phyloP scores from a whole-genome alignment of 495 filamentous ascomycete species.

The Hamigera avellanea region DNA sequence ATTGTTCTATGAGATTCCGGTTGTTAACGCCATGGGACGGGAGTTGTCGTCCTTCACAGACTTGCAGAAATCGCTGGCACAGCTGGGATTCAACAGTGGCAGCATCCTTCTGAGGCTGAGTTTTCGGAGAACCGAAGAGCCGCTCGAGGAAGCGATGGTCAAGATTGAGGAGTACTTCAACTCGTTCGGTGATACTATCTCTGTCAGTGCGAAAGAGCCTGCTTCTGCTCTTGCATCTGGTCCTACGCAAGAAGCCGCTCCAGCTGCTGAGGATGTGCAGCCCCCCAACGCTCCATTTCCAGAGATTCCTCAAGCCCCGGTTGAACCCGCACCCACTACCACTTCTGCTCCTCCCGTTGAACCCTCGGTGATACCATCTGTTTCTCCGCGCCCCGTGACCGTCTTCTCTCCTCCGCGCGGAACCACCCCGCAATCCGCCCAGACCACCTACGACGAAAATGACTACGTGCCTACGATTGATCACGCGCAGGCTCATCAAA shows the following conservation, averaged over 20 bases:
- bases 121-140: slow-evolving; percentile 63
- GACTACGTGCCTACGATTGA: slow-evolving; percentile 78
- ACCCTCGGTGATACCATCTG: slow-evolving; percentile 6
- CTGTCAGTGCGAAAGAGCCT: too few species aligned
- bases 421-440: slow-evolving; percentile 63
- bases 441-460: slow-evolving; percentile 48
- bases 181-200: slow-evolving; percentile 22
- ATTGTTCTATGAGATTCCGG: slow-evolving; percentile 75
- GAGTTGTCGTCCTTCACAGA: slow-evolving; percentile 66
- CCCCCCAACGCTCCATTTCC: neutral
- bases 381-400: slow-evolving; percentile 40
- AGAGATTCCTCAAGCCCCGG: neutral
- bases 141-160: slow-evolving; percentile 73
- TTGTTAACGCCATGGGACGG: slow-evolving; percentile 68
- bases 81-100: slow-evolving; percentile 76
- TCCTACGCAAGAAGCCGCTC: neutral
- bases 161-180: slow-evolving; percentile 66
- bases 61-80: slow-evolving; percentile 76
- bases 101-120: slow-evolving; percentile 64
- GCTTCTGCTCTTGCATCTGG: neutral
- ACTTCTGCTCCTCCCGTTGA: slow-evolving; percentile 9
- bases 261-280: neutral
- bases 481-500: slow-evolving; percentile 74
- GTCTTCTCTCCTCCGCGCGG: slow-evolving; percentile 67
- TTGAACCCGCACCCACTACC: slow-evolving; percentile 11